Base-by-base conservation (phyloP, 139 green algal species). In the Yamagishiella unicocca region DNA sequence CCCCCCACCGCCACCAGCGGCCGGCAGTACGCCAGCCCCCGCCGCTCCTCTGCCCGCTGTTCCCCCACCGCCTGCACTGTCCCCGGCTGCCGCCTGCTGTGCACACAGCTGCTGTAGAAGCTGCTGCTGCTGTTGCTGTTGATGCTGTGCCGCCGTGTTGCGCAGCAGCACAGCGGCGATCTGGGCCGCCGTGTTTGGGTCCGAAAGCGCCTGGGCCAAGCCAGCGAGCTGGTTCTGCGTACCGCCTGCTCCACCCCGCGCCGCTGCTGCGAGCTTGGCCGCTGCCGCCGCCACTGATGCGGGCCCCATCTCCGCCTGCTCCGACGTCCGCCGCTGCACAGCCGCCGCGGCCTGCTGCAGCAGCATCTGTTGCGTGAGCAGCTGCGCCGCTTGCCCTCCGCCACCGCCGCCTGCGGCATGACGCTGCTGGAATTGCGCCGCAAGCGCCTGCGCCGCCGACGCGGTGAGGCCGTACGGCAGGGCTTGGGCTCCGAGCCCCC, bases 61-160 rank as follows among this genome's bases (percentile, higher is more conserved):
- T 42, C 62, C 62, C 19, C 29, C 38, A 1, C 70, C 37, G 19
- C 1, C 25, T 1, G 22, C 70, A 22, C 38, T 33, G 24, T 54
- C 70, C 7, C 6, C 70, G 5, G 38, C 38, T 27, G 70, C 6
- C 27, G 70, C 70, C 38, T 58, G 50, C 50, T 58, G 50, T 58
- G 17, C 50, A 58, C 40, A 21, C 37, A 58, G 70, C 14, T 78
- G 70, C 42, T 58, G 40, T 40, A 78, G 29, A 38, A 58, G 70
- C 70, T 38, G 70, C 38, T 58, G 70, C 70, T 78, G 70, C 38
- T 74, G 66, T 74, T 74, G 66, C 70, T 78, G 70, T 21, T 76
- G 68, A 38, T 55, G 38, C 70, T 5, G 29, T 14, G 67, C 67
- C 14, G 67, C 67, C 29, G 29, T 55, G 29, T 45, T 66, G 22